A percentile compares a stretch with the other conserved stretches of the same genome.
phyloP scores from a whole-genome alignment of 192 early-diverging fungal genomes.

The Backusella macrospora region DNA sequence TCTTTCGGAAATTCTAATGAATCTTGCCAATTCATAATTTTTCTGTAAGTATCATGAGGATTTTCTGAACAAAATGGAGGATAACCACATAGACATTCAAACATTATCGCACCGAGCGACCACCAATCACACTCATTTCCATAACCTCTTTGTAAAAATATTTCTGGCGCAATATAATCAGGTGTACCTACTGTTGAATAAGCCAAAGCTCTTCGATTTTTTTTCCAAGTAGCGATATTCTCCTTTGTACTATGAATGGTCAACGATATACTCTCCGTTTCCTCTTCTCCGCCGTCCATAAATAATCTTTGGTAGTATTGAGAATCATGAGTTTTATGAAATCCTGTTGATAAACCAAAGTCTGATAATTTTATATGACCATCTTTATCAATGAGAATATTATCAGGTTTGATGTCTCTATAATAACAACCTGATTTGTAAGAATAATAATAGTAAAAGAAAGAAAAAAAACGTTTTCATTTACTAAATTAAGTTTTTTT shows the following conservation, averaged over 20 bases:
- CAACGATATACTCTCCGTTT: constrained; percentile 60
- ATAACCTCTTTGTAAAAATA: constrained; percentile 94
- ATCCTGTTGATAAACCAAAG: constrained; percentile 99
- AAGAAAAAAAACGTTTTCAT: neutral
- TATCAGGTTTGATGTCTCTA: constrained; percentile 85
- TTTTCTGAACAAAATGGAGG: constrained; percentile 97
- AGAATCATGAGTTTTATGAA: constrained; percentile 99
- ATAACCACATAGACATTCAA: constrained; percentile 97
- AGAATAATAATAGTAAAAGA: neutral
- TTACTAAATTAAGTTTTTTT: constrained; percentile 4
- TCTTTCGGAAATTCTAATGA: constrained; percentile 91
- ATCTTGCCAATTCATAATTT: constrained; percentile 98
- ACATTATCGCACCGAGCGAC: constrained; percentile 99
- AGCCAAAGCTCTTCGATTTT: constrained; percentile 92
- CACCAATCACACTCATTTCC: constrained; percentile 99
- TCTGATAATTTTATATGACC: constrained; percentile 99
- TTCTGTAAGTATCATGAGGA: constrained; percentile 95
- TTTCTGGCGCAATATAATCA: constrained; percentile 94
- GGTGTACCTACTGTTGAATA: constrained; percentile 99
- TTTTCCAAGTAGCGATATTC: constrained; percentile 97
- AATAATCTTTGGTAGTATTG: constrained; percentile 87
- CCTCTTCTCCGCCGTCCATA: too few species aligned
- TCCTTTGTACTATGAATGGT: constrained; percentile 83
- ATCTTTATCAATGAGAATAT: constrained; percentile 93
- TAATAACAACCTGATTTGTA: too few species aligned